Evolutionary conservation across 768 basidiomycete genomes (phyloP).

Genomic region (Glaciozyma martinii): DNA sequence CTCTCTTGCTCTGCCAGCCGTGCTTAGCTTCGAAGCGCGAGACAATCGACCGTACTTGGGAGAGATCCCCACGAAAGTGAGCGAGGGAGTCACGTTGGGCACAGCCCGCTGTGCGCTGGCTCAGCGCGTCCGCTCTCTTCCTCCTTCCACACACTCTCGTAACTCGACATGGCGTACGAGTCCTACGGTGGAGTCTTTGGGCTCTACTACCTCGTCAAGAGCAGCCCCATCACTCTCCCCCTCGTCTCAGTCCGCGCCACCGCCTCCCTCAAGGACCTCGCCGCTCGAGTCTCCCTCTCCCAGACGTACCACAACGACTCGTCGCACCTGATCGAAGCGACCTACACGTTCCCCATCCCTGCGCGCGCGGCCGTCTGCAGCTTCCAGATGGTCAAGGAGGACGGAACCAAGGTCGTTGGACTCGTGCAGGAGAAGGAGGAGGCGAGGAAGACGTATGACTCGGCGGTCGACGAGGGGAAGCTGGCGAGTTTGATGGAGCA

Average conservation of each 20-base stretch:
- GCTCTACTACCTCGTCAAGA: not conserved
- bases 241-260: conserved; percentile 5
- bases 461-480: conserved; percentile 43
- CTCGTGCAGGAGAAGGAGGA: conserved; percentile 47
- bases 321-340: conserved; percentile 15
- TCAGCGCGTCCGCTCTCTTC: not conserved
- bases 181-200: not conserved
- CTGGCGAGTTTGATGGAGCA: conserved; percentile 47
- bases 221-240: not conserved
- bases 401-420: conserved; percentile 46
- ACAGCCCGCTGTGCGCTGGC: no score
- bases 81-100: no score
- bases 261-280: conserved; percentile 6
- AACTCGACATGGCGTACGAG: no score
- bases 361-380: conserved; percentile 50
- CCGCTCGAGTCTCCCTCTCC: conserved; percentile 3
- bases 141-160: not conserved
- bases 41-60: no score
- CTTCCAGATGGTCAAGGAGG: conserved; percentile 47
- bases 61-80: no score
- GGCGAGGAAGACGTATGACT: conserved; percentile 44
- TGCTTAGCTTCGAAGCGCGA: no score
- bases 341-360: conserved; percentile 56
- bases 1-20: not conserved
- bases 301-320: conserved; percentile 15